A percentile compares a stretch with the other conserved stretches of the same genome.
These are phyloP conservation scores for Trichocladium uniseriatum DNA, from an alignment of 495 filamentous ascomycete species.

Conservation along the genomic window DNA sequence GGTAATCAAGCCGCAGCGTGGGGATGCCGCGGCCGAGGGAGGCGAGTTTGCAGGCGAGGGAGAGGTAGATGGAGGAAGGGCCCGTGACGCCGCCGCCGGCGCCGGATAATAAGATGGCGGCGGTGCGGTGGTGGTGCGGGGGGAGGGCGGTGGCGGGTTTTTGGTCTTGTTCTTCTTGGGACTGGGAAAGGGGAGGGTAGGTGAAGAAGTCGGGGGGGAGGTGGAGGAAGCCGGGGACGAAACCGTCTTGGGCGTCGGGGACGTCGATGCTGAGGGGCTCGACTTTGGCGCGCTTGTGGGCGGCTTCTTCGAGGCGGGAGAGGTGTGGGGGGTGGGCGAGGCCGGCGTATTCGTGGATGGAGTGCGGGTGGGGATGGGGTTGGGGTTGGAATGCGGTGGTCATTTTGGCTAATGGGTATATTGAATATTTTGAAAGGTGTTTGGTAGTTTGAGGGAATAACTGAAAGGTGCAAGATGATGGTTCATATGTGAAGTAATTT, in stretches of 20 bases:
- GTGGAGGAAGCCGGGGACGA: too few relatives aligned
- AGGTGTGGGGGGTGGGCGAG: constrained; percentile 11
- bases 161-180: neutral
- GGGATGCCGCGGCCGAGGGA: too few relatives aligned
- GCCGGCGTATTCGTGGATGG: constrained; percentile 11
- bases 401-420: too few relatives aligned
- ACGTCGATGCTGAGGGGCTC: constrained; percentile 14
- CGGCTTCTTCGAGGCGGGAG: constrained; percentile 6
- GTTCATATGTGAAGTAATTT: too few relatives aligned
- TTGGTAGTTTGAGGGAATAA: too few relatives aligned
- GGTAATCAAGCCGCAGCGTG: too few relatives aligned
- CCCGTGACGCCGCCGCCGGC: too few relatives aligned
- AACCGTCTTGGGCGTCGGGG: constrained; percentile 11
- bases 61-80: too few relatives aligned
- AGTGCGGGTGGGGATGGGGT: constrained; percentile 3
- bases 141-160: neutral
- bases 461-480: too few relatives aligned
- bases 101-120: constrained; percentile 36
- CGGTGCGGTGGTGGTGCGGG: constrained; percentile 18
- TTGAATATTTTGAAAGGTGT: neutral
- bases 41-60: too few relatives aligned
- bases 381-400: constrained; percentile 2
- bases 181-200: neutral
- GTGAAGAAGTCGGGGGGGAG: too few relatives aligned
- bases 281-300: constrained; percentile 4